These are phyloP conservation scores for Xylaria sp. DNA, from an alignment of 2,329 filamentous ascomycete genomes.

Conservation along the genomic window DNA sequence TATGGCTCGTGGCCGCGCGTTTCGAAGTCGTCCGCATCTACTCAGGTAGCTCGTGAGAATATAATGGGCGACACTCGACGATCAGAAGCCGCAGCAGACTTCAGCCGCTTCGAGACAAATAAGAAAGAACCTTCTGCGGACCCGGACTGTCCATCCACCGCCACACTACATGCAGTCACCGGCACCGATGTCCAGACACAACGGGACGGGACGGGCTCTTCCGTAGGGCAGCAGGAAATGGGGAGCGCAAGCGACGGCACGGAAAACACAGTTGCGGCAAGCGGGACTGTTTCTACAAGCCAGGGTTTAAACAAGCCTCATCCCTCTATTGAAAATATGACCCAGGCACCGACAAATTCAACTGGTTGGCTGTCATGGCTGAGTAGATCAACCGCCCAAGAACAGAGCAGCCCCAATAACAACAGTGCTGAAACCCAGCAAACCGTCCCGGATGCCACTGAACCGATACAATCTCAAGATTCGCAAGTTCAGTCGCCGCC, in stretches of 20 bases:
- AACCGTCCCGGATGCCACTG: constrained; percentile 40
- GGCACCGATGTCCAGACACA: constrained; percentile 44
- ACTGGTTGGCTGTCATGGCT: constrained; percentile 69
- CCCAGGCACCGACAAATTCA: constrained; percentile 48
- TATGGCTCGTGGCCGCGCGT: constrained; percentile 70
- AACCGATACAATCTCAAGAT: constrained; percentile 37
- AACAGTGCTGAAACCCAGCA: constrained; percentile 35
- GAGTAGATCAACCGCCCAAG: constrained; percentile 46
- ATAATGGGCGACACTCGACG: constrained; percentile 68
- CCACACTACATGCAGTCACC: constrained; percentile 48
- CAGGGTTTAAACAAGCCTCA: constrained; percentile 21
- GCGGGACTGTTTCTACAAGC: neutral
- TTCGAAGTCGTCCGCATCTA: constrained; percentile 68
- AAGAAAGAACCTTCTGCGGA: constrained; percentile 52
- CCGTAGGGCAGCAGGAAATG: constrained; percentile 28
- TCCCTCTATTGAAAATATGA: constrained; percentile 30
- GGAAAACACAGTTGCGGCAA: constrained; percentile 12
- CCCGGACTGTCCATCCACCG: constrained; percentile 48
- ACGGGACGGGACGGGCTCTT: constrained; percentile 48
- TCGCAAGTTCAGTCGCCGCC: constrained; percentile 36
- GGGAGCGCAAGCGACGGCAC: constrained; percentile 17
- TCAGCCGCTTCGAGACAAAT: constrained; percentile 63
- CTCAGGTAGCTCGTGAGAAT: constrained; percentile 69
- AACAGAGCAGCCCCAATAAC: constrained; percentile 27
- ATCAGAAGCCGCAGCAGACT: constrained; percentile 59